Base-by-base conservation (phyloP, 305 asterid species). In the Plantago lanceolata region DNA sequence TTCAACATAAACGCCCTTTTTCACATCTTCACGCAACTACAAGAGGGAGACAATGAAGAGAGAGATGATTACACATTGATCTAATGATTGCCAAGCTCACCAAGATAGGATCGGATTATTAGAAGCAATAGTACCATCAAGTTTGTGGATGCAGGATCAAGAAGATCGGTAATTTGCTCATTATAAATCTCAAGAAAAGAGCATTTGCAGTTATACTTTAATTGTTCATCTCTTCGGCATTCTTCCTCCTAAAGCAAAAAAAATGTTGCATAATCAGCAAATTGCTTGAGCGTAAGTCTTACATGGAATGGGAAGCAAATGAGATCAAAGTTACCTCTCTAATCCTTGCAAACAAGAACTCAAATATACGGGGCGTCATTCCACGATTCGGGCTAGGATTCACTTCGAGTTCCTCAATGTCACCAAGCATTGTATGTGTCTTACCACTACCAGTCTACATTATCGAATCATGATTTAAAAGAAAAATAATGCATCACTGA, bases 381-480 rank as follows among this genome's bases (percentile, higher is more conserved):
- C 99, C 99, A 70, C 97, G 95, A 59, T 90, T 76, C 20, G 78
- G 70, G 68, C 96, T 86, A 51, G 97, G 99, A 71, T 72, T 85
- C 52, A 81, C 78, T 75, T 85, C 90, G 28, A 91, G 77, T 68
- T 75, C 91, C 66, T 86, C 96, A 65, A 85, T 88, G 63, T 88
- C 91, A n/a, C 99, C 99, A 61, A 94, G 97, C 99, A 94, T 94
- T 66, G 99, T 94, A 63, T 81, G 74, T 14, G 99, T 94, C 85
- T 94, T 94, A 68, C 99, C 99, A 68, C 99, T 94, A 68, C 99
- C 99, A 17, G 99, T 94, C 99, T 94, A 72, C 76, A 79, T 56
- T 19, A 48, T 59, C 43, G 74, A 51, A 64, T 64, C 69, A 17
- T 28, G 57, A 71, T 19, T 7, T 67, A 54, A 54, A 3, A 54